Evolutionary conservation across 495 filamentous ascomycete species (phyloP).

Genomic region (Podospora pseudocomata): DNA sequence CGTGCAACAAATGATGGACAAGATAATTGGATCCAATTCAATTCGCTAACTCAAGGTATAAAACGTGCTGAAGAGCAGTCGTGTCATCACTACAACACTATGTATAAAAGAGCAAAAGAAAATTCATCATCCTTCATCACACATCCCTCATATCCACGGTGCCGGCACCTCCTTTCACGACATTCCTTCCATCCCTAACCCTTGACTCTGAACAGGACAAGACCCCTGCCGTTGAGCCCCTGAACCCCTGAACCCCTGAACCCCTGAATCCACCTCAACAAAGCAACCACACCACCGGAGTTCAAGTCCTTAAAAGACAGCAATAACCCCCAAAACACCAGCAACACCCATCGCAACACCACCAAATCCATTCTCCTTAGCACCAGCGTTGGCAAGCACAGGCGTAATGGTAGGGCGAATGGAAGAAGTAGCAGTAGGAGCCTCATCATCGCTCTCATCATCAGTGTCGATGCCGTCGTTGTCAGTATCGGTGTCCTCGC

Average conservation of each 20-base stretch:
- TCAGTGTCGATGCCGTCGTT: not conserved
- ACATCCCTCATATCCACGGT: not conserved
- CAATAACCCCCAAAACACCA: not conserved
- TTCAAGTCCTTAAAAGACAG: not conserved
- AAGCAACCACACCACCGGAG: not conserved
- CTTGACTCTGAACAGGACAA: not conserved
- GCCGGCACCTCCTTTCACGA: not conserved
- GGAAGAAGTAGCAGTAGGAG: not conserved
- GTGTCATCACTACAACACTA: not conserved
- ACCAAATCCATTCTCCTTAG: constrained; percentile 9
- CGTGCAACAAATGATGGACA: not conserved
- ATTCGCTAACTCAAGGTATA: not conserved
- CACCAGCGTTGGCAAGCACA: not conserved
- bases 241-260: not conserved
- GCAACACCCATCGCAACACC: not conserved
- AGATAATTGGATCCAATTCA: not conserved
- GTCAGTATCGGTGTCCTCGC: not conserved
- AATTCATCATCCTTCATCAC: not conserved
- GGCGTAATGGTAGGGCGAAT: not conserved
- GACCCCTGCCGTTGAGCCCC: not conserved
- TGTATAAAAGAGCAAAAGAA: not conserved
- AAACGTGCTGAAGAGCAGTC: constrained; percentile 6
- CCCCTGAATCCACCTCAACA: not conserved
- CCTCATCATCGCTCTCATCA: not conserved
- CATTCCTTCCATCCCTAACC: not conserved